Evolutionary conservation across 1,284 basidiomycete genomes (phyloP).

Genomic region (Papiliotrema fonsecae): DNA sequence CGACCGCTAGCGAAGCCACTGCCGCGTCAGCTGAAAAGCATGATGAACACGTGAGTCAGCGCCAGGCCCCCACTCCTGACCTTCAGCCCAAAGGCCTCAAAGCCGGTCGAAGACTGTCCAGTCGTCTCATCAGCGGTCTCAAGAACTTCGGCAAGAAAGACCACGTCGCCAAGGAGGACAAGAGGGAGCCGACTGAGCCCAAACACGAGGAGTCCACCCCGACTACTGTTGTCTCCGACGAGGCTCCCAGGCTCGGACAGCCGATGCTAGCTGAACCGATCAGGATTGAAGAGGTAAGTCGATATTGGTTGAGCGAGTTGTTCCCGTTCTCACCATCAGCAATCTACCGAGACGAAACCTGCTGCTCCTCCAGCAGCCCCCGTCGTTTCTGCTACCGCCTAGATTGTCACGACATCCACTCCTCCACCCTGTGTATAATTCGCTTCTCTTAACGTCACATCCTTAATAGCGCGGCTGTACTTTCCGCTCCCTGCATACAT

Average conservation of each 20-base stretch:
- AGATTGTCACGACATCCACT: not conserved
- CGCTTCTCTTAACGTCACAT: not conserved
- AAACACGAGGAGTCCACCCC: constrained; percentile 10
- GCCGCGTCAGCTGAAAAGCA: constrained; percentile 7
- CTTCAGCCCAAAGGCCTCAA: constrained; percentile 31
- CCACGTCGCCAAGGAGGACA: constrained; percentile 25
- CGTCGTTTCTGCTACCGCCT: constrained; percentile 1
- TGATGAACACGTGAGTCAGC: constrained; percentile 12
- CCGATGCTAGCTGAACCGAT: constrained; percentile 38
- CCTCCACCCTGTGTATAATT: not conserved
- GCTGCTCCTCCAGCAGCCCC: constrained; percentile 6
- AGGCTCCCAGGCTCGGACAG: constrained; percentile 39
- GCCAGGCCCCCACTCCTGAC: not conserved
- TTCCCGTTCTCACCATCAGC: too few species aligned
- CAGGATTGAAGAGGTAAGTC: constrained; percentile 40
- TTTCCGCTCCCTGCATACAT: not conserved
- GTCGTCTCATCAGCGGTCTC: constrained; percentile 37
- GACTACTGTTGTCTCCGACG: constrained; percentile 12
- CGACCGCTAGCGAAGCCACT: not conserved
- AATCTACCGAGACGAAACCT: not conserved
- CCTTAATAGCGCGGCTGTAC: not conserved
- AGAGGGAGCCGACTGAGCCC: constrained; percentile 17
- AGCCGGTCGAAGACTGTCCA: constrained; percentile 41
- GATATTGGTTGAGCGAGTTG: not conserved
- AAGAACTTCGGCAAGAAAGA: constrained; percentile 33